Evolutionary conservation across 257 asterid species (phyloP), one percentile per base, ranked within the genome.

Genomic region (Nyctanthes arbortristis): DNA sequence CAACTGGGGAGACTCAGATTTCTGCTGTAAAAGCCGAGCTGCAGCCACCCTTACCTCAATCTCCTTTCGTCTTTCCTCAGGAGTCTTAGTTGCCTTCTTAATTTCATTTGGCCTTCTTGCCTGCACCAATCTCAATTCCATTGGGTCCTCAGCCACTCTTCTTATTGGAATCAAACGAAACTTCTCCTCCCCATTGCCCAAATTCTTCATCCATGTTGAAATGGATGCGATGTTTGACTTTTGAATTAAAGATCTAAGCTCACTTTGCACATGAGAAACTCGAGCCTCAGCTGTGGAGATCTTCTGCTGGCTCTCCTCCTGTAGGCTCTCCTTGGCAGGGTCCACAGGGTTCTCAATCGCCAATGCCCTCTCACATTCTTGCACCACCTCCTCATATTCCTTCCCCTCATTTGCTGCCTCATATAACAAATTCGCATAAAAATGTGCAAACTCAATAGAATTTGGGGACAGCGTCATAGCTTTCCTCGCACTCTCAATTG

Each of bases 41-140:
- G 96, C 96, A 8, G 95, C 95, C 52, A 88, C 95, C 61, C 88
- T 88, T 55, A 88, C 95, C 83, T 90, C 96, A 75, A 90, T 85
- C 77, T 89, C 96, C 76, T 84, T 85, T 88, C 96, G 81, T 70
- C 89, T 81, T 78, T 89, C 96, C 73, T 89, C 96, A 8, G 84
- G 85, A 0, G 95, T 89, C 83, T 87, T 89, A 45, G 80, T 77
- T 6, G 85, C 93, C 83, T 90, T 85, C 81, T 84, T 90, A 65
- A 88, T 88, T 84, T 90, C 95, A 68, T 82, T 88, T 5, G 95
- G 86, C 79, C 92, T 78, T 68, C 86, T 81, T 61, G 85, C 69
- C 76, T 84, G 89, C 68, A 81, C 86, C 71, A 84, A 66, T 56
- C 88, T 81, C 69, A 82, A 49, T 79, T 90, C 96, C 96, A 87